Percentiles rank a stretch among this genome's conserved stretches.
phyloP scores from a whole-genome alignment of 2,329 filamentous ascomycete species.

The Colletotrichum phormii region DNA sequence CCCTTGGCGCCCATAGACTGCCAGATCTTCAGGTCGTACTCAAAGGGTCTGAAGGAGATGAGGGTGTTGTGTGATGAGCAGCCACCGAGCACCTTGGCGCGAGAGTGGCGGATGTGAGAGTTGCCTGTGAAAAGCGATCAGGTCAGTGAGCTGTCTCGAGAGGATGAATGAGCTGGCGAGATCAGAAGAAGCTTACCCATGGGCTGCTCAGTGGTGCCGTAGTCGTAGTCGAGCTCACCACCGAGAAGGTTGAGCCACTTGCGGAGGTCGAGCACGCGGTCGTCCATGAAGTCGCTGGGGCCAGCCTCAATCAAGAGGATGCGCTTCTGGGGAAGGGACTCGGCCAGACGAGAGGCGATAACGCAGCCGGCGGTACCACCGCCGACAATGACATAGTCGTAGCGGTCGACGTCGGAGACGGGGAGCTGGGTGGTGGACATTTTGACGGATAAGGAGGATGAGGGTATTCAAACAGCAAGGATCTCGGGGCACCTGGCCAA shows the following conservation, averaged over 20 bases:
- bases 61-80: constrained; percentile 95
- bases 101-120: constrained; percentile 90
- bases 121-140: constrained; percentile 68
- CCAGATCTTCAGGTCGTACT: constrained; percentile 90
- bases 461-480: constrained; percentile 2
- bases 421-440: constrained; percentile 76
- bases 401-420: constrained; percentile 72
- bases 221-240: constrained; percentile 91
- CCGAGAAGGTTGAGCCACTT: constrained; percentile 89
- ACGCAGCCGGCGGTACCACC: constrained; percentile 90
- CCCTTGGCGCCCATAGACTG: constrained; percentile 83
- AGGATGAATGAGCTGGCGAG: not conserved
- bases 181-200: constrained; percentile 62
- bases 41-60: constrained; percentile 91
- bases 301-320: constrained; percentile 89
- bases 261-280: constrained; percentile 86
- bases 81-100: constrained; percentile 91
- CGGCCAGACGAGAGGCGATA: constrained; percentile 80
- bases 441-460: constrained; percentile 42
- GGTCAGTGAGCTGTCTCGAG: not conserved
- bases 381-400: constrained; percentile 88
- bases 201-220: constrained; percentile 88
- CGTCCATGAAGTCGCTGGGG: constrained; percentile 89
- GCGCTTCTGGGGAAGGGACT: constrained; percentile 85
- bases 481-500: constrained; percentile 27